Percentiles rank a stretch among this genome's conserved stretches.
phyloP scores from a whole-genome alignment of 805 yeast species.

The Kodamaea kaohsiungensis region DNA sequence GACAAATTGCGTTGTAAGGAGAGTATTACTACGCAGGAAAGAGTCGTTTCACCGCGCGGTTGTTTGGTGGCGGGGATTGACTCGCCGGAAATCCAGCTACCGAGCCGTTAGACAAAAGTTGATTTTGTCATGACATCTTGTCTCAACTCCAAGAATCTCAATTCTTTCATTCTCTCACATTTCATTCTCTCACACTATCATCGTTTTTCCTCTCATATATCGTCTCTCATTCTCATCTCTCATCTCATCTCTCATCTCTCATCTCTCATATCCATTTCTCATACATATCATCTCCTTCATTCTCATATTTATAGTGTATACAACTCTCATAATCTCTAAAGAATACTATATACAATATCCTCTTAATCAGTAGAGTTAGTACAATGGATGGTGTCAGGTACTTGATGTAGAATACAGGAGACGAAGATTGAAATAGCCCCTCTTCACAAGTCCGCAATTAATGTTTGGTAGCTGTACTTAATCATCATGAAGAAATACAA shows the following conservation, averaged over 20 bases:
- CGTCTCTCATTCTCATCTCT: not conserved
- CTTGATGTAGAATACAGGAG: too few relatives aligned
- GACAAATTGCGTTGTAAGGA: slow-evolving; percentile 21
- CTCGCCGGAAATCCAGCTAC: not conserved
- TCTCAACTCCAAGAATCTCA: slow-evolving; percentile 1
- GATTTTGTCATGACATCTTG: not conserved
- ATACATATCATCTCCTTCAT: slow-evolving; percentile 2
- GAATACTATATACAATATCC: slow-evolving; percentile 6
- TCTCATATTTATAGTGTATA: slow-evolving; percentile 4
- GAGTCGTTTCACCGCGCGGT: too few relatives aligned
- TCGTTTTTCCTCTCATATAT: slow-evolving; percentile 2
- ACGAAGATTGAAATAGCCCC: too few relatives aligned
- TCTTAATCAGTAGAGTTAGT: slow-evolving; percentile 1
- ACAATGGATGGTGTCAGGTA: not conserved
- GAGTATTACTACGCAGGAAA: not conserved
- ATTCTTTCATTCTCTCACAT: slow-evolving; percentile 11
- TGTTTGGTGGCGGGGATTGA: too few relatives aligned
- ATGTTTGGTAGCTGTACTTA: too few relatives aligned
- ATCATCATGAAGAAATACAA: too few relatives aligned
- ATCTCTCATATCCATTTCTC: slow-evolving; percentile 2
- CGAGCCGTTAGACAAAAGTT: not conserved
- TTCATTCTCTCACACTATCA: slow-evolving; percentile 9
- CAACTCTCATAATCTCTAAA: slow-evolving; percentile 3
- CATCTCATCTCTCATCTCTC: slow-evolving; percentile 7
- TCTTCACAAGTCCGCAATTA: too few relatives aligned